Conservation (phyloP, 2,329 filamentous ascomycete genomes). For the Fusarium graminum region DNA sequence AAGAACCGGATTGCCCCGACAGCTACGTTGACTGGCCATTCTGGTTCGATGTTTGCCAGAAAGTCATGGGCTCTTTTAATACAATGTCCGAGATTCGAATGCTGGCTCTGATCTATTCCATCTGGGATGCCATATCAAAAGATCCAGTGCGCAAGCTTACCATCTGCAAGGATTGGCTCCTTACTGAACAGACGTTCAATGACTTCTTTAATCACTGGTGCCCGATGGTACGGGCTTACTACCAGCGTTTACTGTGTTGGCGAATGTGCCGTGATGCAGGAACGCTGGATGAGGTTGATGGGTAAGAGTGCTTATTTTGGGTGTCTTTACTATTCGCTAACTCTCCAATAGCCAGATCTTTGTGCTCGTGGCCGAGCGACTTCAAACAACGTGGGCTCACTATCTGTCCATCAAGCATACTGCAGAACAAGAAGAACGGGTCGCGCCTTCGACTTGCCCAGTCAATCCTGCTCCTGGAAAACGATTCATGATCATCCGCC, state of each 20-base stretch:
- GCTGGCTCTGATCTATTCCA: conserved; percentile 82
- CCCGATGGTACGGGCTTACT: conserved; percentile 94
- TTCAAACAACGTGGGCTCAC: conserved; percentile 81
- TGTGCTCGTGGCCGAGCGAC: conserved; percentile 72
- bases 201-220: conserved; percentile 94
- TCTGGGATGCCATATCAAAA: conserved; percentile 79
- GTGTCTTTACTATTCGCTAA: conserved; percentile 44
- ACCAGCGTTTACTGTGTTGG: conserved; percentile 92
- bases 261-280: conserved; percentile 83
- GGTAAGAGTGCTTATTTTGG: conserved; percentile 64
- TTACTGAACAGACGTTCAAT: conserved; percentile 81
- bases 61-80: conserved; percentile 86
- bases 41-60: conserved; percentile 84
- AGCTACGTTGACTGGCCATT: conserved; percentile 81
- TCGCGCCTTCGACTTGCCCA: conserved; percentile 80
- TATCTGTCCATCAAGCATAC: conserved; percentile 80
- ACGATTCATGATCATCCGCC: conserved; percentile 88
- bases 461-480: conserved; percentile 87
- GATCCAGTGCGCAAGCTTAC: conserved; percentile 75
- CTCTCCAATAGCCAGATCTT: conserved; percentile 72
- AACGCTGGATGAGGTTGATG: conserved; percentile 72
- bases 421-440: conserved; percentile 67
- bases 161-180: conserved; percentile 80
- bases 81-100: conserved; percentile 90
- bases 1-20: conserved; percentile 56